Percentiles rank a stretch among this genome's conserved stretches.
Conservation (phyloP, 73 alveolate genomes). For the Diophrys appendiculata region DNA sequence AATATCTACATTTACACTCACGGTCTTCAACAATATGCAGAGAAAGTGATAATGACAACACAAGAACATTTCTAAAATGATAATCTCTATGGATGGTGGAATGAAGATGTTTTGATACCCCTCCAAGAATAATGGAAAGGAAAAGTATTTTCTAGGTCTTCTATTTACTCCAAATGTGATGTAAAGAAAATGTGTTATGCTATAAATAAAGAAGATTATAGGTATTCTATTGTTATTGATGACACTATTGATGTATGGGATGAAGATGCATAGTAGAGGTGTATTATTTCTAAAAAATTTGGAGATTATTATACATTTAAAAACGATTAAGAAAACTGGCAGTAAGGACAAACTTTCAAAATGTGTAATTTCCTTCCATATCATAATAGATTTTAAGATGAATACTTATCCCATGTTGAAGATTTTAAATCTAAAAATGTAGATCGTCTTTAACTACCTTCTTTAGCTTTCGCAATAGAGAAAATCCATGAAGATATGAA, state of each 20-base stretch:
- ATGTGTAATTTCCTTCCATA: neutral
- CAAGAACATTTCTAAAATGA: neutral
- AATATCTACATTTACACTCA: neutral
- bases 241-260: neutral
- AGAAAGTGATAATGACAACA: too few species aligned
- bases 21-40: neutral
- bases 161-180: neutral
- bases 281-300: neutral
- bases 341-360: neutral
- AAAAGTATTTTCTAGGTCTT: neutral
- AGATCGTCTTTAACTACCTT: neutral
- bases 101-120: neutral
- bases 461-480: neutral
- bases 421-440: neutral
- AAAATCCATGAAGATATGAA: neutral
- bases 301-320: neutral
- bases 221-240: neutral
- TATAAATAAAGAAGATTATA: neutral
- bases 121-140: too few species aligned
- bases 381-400: neutral
- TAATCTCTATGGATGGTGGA: neutral
- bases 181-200: neutral
- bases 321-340: neutral
- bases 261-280: neutral
- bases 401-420: neutral